phyloP scores from a whole-genome alignment of 768 basidiomycete species.

The Mycena capillaripes region DNA sequence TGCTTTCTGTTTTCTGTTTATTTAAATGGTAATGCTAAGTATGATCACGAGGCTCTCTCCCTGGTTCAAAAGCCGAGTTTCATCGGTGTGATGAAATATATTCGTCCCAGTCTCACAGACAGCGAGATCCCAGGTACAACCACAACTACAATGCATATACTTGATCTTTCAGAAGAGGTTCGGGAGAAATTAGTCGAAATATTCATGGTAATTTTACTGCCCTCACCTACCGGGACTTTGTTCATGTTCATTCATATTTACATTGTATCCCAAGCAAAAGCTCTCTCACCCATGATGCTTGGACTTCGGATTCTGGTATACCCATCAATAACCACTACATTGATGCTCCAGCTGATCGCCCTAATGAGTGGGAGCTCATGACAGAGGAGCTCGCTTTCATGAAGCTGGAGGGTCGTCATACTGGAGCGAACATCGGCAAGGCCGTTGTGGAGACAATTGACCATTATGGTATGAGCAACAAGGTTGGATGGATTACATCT shows the following conservation, averaged over 20 bases:
- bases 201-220: neutral
- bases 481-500: slow-evolving; percentile 26
- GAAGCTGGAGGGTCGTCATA: slow-evolving; percentile 23
- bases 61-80: neutral
- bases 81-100: neutral
- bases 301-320: slow-evolving; percentile 34
- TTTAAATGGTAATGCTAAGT: neutral
- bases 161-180: neutral
- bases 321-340: slow-evolving; percentile 39
- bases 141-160: neutral
- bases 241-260: neutral
- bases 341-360: slow-evolving; percentile 10
- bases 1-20: neutral
- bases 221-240: neutral
- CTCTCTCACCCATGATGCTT: slow-evolving; percentile 32
- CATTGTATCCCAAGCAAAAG: neutral
- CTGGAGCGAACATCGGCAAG: slow-evolving; percentile 18
- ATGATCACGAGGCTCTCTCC: neutral
- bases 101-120: neutral
- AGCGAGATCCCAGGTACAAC: neutral
- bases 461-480: slow-evolving; percentile 17
- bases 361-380: slow-evolving; percentile 28
- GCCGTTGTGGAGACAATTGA: slow-evolving; percentile 19
- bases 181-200: neutral
- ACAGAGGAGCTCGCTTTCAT: slow-evolving; percentile 30